These are phyloP conservation scores for Rhododendron ovatum DNA, from an alignment of 148 eudicot species.

Conservation along the genomic window DNA sequence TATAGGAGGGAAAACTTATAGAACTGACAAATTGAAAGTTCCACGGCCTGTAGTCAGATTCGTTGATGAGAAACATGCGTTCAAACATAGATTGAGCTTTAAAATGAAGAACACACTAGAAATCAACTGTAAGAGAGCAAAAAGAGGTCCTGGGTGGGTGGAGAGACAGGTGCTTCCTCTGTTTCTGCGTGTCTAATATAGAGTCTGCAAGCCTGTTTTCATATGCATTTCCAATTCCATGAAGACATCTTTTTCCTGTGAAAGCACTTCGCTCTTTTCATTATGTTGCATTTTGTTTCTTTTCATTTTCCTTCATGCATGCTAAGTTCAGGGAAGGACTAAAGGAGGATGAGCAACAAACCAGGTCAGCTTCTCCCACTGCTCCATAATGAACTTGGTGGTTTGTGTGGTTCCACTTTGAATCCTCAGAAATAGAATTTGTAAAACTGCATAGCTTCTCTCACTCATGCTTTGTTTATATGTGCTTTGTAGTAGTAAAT, in stretches of 20 bases:
- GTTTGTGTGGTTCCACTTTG: background rate
- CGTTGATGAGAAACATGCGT: background rate
- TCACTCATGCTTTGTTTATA: background rate
- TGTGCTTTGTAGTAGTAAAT: background rate
- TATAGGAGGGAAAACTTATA: background rate
- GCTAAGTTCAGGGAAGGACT: constrained; percentile 10
- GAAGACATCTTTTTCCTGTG: background rate
- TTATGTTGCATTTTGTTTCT: constrained; percentile 10
- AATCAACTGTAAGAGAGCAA: too few species aligned
- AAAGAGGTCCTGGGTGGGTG: background rate
- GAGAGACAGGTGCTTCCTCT: background rate
- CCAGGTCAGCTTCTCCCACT: constrained; percentile 8
- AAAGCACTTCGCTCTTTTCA: background rate
- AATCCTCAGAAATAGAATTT: background rate
- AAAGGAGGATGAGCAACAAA: constrained; percentile 9
- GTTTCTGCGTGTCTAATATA: background rate
- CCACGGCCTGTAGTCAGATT: background rate
- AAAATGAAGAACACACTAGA: background rate
- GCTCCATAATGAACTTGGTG: background rate
- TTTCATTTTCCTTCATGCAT: constrained; percentile 2
- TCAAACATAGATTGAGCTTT: background rate
- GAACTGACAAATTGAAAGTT: background rate
- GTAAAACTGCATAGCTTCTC: background rate
- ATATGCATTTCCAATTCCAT: background rate
- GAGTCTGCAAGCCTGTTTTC: background rate